Evolutionary conservation across 2,329 filamentous ascomycete species (phyloP).

Genomic region (Alternaria tenuissima): DNA sequence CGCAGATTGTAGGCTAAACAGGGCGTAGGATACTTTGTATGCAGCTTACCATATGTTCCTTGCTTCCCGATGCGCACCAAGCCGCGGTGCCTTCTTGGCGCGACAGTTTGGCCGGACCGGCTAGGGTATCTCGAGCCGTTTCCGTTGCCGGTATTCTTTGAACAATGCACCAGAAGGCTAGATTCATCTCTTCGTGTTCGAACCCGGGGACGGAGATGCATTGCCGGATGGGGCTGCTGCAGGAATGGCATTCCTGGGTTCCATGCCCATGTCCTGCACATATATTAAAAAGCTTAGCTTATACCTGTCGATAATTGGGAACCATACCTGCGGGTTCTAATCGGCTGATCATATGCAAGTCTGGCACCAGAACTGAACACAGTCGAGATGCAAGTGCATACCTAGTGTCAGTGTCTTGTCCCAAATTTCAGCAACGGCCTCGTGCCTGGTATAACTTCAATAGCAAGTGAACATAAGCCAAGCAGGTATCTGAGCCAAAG

Average conservation of each 20-base stretch:
- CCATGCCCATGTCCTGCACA: not conserved
- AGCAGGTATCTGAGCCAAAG: no score
- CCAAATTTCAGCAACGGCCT: not conserved
- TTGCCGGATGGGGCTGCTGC: not conserved
- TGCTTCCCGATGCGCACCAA: constrained; percentile 1
- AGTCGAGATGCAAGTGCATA: not conserved
- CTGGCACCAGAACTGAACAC: not conserved
- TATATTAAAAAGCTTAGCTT: not conserved
- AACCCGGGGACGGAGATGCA: not conserved
- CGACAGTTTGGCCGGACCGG: not conserved
- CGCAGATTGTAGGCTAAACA: not conserved
- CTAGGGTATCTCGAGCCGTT: constrained; percentile 1
- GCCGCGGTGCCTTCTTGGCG: constrained; percentile 5
- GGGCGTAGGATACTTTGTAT: not conserved
- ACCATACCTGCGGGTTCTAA: not conserved
- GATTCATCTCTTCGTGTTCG: not conserved
- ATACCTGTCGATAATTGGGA: not conserved
- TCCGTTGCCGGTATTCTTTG: constrained; percentile 1
- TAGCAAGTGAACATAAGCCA: no score
- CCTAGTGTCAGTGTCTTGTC: not conserved
- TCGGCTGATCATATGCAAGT: not conserved
- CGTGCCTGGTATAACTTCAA: no score
- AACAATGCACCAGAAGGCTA: not conserved
- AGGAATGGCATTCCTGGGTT: not conserved
- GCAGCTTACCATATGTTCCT: constrained; percentile 7